Percentiles rank a stretch among this genome's conserved stretches.
phyloP scores from a whole-genome alignment of 495 filamentous ascomycete species.

The Penicillium ochrochloron region DNA sequence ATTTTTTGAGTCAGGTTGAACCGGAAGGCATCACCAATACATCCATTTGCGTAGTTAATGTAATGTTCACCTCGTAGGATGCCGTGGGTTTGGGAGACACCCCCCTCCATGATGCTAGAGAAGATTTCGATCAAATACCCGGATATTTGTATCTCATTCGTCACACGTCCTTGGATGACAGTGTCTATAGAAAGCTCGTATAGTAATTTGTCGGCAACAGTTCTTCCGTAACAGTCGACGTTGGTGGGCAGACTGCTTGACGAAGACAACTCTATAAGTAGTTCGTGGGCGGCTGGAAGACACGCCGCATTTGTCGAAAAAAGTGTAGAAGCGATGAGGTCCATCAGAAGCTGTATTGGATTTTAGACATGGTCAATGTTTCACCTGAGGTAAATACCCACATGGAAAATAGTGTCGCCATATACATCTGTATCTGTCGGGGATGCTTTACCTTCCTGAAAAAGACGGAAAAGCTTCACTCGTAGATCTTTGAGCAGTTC shows the following conservation, averaged over 20 bases:
- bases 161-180: background rate
- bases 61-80: no score
- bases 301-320: background rate
- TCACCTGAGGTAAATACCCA: background rate
- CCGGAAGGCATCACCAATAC: no score
- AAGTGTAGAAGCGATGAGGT: background rate
- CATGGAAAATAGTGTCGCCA: background rate
- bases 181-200: background rate
- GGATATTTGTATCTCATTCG: background rate
- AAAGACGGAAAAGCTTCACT: background rate
- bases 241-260: background rate
- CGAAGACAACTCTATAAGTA: background rate
- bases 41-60: background rate
- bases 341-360: background rate
- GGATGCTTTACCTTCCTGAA: background rate
- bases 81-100: background rate
- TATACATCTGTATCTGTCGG: background rate
- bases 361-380: background rate
- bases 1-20: no score
- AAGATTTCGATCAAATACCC: background rate
- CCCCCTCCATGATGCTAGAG: background rate
- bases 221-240: background rate
- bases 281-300: background rate
- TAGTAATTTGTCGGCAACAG: background rate
- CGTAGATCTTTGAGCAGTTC: background rate